Conservation (phyloP, 2,329 filamentous ascomycete genomes). For the Colletotrichum salicis region DNA sequence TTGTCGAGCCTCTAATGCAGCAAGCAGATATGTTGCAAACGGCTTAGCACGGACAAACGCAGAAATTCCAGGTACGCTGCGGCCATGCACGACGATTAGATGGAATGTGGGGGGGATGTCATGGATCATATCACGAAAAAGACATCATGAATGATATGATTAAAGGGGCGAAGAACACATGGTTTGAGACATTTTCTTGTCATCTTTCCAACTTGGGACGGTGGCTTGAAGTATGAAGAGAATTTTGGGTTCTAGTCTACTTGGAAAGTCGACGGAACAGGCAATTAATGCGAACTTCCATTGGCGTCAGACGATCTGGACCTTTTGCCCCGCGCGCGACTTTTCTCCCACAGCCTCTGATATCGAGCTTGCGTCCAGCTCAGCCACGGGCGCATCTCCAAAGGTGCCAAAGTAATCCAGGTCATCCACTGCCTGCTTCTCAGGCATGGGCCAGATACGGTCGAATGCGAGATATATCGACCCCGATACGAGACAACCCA, state of each 20-base stretch:
- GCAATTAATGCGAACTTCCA: not conserved
- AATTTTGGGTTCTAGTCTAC: not conserved
- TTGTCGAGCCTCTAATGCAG: not conserved
- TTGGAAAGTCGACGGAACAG: constrained; percentile 12
- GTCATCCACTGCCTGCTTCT: constrained; percentile 36
- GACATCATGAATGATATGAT: not conserved
- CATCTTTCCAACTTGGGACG: not conserved
- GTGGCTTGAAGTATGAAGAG: constrained; percentile 8
- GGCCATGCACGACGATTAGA: not conserved
- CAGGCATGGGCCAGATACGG: constrained; percentile 36
- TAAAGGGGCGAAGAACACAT: not conserved
- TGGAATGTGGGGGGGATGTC: no score
- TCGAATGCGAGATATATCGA: constrained; percentile 37
- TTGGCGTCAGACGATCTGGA: not conserved
- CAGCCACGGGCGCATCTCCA: constrained; percentile 18
- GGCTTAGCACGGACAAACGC: not conserved
- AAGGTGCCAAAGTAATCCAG: constrained; percentile 39
- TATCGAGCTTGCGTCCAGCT: not conserved
- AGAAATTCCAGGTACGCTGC: not conserved
- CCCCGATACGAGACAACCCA: constrained; percentile 36
- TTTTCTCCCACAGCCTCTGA: not conserved
- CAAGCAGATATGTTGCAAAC: constrained; percentile 11
- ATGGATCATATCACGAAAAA: not conserved
- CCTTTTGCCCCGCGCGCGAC: not conserved
- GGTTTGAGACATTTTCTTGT: constrained; percentile 12